Base-by-base conservation (phyloP, 495 filamentous ascomycete species). In the Penicillium arizonense region DNA sequence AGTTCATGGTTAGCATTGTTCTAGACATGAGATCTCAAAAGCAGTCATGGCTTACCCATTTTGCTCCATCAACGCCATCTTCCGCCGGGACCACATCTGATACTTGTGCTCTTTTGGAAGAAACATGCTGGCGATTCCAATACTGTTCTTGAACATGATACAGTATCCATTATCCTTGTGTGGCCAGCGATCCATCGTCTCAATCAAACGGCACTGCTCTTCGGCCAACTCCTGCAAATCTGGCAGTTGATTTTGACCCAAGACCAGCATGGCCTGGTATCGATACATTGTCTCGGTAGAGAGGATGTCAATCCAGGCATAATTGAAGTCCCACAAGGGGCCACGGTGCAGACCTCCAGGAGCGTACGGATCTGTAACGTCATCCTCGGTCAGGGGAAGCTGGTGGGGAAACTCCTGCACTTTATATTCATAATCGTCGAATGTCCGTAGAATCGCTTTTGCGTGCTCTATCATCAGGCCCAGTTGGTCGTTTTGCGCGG, bases 1-100 rank as follows among this genome's bases (percentile, higher is more conserved):
- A 18, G 18, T 50, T 26, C 12, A 14, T 14, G 9, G 32, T 63
- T 47, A 63, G 47, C 38, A 41, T 42, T 46, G 34, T n/a, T 39
- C 24, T 48, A 37, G 35, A 12, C 16, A 4, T 61, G 28, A 23
- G 30, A 47, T 44, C 5, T 7, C 43, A 11, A 41, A 35, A 21
- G 18, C 30, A 36, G 16, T 40, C 37, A 39, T 14, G 14, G 36
- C 90, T 75, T 70, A 97, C 94, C 94, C 94, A 63, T 85, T 74
- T 53, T 80, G 75, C 69, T 98, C 94, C 50, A 96, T 77, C 49
- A 80, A 67, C 13, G 87, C 90, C 64, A 94, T 79, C 67, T 90
- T 93, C 61, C 82, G 80, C 50, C 90, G 84, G 54, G 83, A 78
- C 93, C 92, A 98, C 77, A 86, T 87, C n/a, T 82, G 77, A 65